Conservation (phyloP, 1,284 basidiomycete species). For the Acaromyces ingoldii region DNA sequence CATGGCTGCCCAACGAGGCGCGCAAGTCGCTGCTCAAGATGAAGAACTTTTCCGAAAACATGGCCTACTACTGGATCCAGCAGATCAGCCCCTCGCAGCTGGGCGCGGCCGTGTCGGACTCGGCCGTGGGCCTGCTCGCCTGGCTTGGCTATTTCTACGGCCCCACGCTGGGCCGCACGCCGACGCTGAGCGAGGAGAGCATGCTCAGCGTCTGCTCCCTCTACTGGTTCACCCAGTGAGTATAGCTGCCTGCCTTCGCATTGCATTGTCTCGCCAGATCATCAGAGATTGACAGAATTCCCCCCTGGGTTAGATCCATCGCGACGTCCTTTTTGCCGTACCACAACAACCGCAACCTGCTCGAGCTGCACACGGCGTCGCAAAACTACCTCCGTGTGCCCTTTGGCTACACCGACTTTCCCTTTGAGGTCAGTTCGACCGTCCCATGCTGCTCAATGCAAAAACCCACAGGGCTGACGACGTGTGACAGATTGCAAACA, state of each 20-base stretch:
- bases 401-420: slow-evolving; percentile 32
- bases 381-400: slow-evolving; percentile 23
- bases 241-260: no score
- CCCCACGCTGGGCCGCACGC: not conserved
- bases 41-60: slow-evolving; percentile 19
- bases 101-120: slow-evolving; percentile 28
- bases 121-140: slow-evolving; percentile 29
- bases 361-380: slow-evolving; percentile 20
- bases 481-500: not conserved
- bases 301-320: slow-evolving; percentile 30
- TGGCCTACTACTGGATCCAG: slow-evolving; percentile 35
- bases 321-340: slow-evolving; percentile 38
- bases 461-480: no score
- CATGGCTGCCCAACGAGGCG: slow-evolving; percentile 12
- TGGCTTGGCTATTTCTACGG: slow-evolving; percentile 28
- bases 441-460: not conserved
- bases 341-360: slow-evolving; percentile 25
- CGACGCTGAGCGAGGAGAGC: not conserved
- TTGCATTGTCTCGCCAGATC: no score
- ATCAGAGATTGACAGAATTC: slow-evolving; percentile 18
- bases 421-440: slow-evolving; percentile 19
- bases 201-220: slow-evolving; percentile 2
- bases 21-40: slow-evolving; percentile 18
- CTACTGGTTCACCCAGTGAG: slow-evolving; percentile 6
- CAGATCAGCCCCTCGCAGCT: slow-evolving; percentile 23